phyloP scores from a whole-genome alignment of 176 grass and related monocot species.

The Oryza rufipogon region DNA sequence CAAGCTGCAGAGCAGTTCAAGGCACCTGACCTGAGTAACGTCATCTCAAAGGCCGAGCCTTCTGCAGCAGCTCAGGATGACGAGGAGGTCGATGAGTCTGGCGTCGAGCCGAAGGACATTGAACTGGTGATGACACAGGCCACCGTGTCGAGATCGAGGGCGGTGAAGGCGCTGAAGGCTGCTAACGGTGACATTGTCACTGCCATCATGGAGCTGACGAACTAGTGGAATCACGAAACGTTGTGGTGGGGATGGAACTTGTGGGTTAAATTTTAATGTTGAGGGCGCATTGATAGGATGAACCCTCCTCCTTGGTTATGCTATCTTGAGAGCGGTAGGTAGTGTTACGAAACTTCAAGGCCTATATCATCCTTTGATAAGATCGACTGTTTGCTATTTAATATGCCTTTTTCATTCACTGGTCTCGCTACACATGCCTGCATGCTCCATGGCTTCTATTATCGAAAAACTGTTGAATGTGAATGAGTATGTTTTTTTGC shows the following conservation, averaged over 20 bases:
- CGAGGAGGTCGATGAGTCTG: slow-evolving; percentile 28
- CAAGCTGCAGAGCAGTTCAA: slow-evolving; percentile 36
- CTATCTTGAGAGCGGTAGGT: not conserved
- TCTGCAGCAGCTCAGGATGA: slow-evolving; percentile 25
- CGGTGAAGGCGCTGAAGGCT: slow-evolving; percentile 39
- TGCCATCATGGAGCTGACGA: slow-evolving; percentile 50
- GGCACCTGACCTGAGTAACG: not conserved
- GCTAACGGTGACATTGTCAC: slow-evolving; percentile 30
- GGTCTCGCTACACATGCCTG: not conserved
- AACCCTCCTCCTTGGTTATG: not conserved
- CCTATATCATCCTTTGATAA: not conserved
- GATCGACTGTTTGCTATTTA: not conserved
- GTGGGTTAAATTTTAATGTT: slow-evolving; percentile 1
- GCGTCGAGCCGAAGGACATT: slow-evolving; percentile 40
- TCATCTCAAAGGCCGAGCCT: slow-evolving; percentile 14
- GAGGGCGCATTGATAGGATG: not conserved
- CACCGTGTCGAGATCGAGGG: slow-evolving; percentile 27
- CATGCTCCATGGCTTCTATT: no score
- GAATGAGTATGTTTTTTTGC: no score
- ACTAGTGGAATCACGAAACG: slow-evolving; percentile 3
- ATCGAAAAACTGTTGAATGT: no score
- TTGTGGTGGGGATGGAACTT: not conserved
- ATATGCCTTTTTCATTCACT: not conserved
- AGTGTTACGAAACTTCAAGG: not conserved
- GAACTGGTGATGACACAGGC: slow-evolving; percentile 47